Percentiles rank a stretch among this genome's conserved stretches.
phyloP scores from a whole-genome alignment of 768 basidiomycete species.

The Xerocomellus amylosporus region DNA sequence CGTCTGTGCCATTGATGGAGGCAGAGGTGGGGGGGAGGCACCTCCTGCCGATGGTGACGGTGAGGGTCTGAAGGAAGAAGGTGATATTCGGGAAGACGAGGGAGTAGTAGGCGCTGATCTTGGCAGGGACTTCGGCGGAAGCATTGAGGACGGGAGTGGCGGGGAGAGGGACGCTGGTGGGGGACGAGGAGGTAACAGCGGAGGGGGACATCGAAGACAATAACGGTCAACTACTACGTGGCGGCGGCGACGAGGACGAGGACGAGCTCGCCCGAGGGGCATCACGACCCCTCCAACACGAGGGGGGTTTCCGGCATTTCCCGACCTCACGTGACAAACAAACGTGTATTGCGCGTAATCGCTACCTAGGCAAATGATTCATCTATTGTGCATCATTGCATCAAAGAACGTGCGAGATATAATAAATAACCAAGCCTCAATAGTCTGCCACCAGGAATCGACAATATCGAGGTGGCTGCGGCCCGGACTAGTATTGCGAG shows the following conservation, averaged over 20 bases:
- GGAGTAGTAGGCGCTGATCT: conserved; percentile 90
- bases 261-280: conserved; percentile 6
- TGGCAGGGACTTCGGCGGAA: conserved; percentile 47
- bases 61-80: conserved; percentile 95
- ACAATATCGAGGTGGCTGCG: conserved; percentile 58
- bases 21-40: conserved; percentile 65
- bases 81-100: conserved; percentile 93
- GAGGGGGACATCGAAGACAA: conserved; percentile 27
- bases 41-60: conserved; percentile 90
- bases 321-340: conserved; percentile 18
- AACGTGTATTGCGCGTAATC: conserved; percentile 17
- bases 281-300: conserved; percentile 4
- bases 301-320: conserved; percentile 10
- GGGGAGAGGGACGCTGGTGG: conserved; percentile 8
- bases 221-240: conserved; percentile 9
- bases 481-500: too few relatives aligned
- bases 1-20: conserved; percentile 46
- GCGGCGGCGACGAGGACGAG: conserved; percentile 5
- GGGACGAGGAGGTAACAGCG: conserved; percentile 2
- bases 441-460: conserved; percentile 71
- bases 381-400: not conserved
- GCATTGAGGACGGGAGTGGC: conserved; percentile 4
- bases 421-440: conserved; percentile 24
- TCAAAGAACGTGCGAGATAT: not conserved
- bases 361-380: too few relatives aligned